A percentile compares a stretch with the other conserved stretches of the same genome.
Evolutionary conservation across 805 yeast species (phyloP).

Genomic region (Starmerella bacillaris): DNA sequence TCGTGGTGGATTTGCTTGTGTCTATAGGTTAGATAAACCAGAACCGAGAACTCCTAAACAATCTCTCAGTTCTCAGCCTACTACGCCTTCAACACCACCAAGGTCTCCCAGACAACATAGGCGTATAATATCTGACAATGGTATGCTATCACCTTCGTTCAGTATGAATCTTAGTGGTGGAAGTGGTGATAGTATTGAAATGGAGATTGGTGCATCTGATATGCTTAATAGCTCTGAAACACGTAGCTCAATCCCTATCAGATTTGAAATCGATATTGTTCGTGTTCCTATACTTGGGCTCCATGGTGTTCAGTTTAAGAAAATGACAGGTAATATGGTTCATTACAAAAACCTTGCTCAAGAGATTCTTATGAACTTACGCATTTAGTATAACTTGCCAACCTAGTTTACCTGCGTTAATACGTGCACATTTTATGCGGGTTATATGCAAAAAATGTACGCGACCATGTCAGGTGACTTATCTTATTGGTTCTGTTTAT

Average conservation of each 20-base stretch:
- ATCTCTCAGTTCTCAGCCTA: slow-evolving; percentile 4
- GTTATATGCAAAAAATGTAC: too few species aligned
- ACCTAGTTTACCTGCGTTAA: too few species aligned
- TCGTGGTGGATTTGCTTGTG: slow-evolving; percentile 82
- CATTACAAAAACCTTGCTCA: slow-evolving; percentile 80
- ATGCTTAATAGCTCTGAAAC: slow-evolving; percentile 21
- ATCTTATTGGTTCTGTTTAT: too few species aligned
- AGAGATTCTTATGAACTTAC: slow-evolving; percentile 55
- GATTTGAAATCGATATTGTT: slow-evolving; percentile 80
- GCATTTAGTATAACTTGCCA: slow-evolving; percentile 27
- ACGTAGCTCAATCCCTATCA: slow-evolving; percentile 37
- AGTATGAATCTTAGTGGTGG: slow-evolving; percentile 4
- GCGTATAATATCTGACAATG: slow-evolving; percentile 12
- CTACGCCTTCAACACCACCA: slow-evolving; percentile 12
- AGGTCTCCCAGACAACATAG: slow-evolving; percentile 8
- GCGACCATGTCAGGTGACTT: too few species aligned
- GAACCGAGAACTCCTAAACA: slow-evolving; percentile 11
- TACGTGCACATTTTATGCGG: too few species aligned
- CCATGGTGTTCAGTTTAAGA: slow-evolving; percentile 89
- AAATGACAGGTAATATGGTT: slow-evolving; percentile 87
- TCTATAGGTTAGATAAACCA: slow-evolving; percentile 31
- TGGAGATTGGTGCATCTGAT: slow-evolving; percentile 23
- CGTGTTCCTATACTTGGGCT: slow-evolving; percentile 79
- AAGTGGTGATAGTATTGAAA: slow-evolving; percentile 20
- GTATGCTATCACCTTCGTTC: slow-evolving; percentile 8